Base-by-base conservation (phyloP, 1,284 basidiomycete genomes). In the Wallemia ichthyophaga region DNA sequence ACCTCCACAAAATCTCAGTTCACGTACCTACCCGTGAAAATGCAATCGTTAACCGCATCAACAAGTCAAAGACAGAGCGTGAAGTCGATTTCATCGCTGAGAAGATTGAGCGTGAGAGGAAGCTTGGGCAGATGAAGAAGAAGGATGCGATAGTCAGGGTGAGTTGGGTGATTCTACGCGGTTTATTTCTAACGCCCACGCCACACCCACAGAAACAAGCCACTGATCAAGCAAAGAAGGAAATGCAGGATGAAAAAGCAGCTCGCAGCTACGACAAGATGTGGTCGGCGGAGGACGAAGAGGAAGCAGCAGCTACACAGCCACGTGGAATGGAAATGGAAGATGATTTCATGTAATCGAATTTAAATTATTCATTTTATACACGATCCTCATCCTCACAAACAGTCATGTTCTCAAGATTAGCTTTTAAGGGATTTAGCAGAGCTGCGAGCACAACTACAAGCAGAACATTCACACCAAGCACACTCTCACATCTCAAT, bases 1-100 rank as follows among this genome's bases (percentile, higher is more conserved):
- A 19, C 31, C n/a, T n/a, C 25, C 11, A 5, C 48, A 54, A 5
- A 5, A 9, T 7, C 27, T 55, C 66, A 80, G 84, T 87, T 2
- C 77, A 92, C 66, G 73, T 96, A 11, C 67, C 75, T 1, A 80
- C 80, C 60, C 79, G 89, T 37, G 84, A 94, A 63, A 98, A 96
- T 66, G 69, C 75, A 1, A 85, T 95, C 60, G 83, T 98, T 25
- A 96, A 96, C 66, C 77, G 92, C 21, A 71, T 98, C 56, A 92
- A 91, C 72, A 98, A 96, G 73, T 95, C 91, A 15, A 95, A 91
- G 66, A 71, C 78, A 54, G 85, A 85, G 69, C 75, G 75, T 48
- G 75, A 79, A 58, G 87, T 96, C 1, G 86, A 96, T 66, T 88
- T 94, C 65, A 91, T 96, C 68, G 78, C 83, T 61, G 88, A 94